These are phyloP conservation scores for Dendrobium catenatum DNA, from an alignment of 106 monocot genomes.

Conservation along the genomic window DNA sequence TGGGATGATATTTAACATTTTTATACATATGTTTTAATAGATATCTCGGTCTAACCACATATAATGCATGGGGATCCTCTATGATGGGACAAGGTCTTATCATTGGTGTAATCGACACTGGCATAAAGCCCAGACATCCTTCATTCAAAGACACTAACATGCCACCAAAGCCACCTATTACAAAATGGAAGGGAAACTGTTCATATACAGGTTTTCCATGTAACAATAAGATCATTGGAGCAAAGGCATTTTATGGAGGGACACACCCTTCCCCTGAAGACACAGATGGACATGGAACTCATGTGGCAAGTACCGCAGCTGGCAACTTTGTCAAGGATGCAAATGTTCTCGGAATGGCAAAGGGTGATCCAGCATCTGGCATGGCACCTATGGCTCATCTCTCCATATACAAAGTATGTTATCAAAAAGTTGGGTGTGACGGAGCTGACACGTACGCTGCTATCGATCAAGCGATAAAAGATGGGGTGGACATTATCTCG, in stretches of 20 bases:
- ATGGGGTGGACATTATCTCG: slow-evolving; percentile 27
- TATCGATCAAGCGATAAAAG: slow-evolving; percentile 17
- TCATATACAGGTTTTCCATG: neutral
- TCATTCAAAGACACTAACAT: slow-evolving; percentile 20
- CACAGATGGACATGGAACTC: slow-evolving; percentile 12
- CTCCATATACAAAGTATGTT: slow-evolving; percentile 19
- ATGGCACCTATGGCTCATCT: slow-evolving; percentile 15
- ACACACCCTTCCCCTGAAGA: neutral
- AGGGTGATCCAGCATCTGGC: slow-evolving; percentile 5
- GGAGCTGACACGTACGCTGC: neutral
- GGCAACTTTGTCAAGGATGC: slow-evolving; percentile 10
- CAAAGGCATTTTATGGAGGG: neutral
- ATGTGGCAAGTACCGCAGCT: slow-evolving; percentile 16
- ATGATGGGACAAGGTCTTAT: neutral
- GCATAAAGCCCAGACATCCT: neutral
- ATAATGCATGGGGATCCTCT: neutral
- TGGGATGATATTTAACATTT: neutral
- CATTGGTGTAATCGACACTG: neutral
- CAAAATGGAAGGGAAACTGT: slow-evolving; percentile 17
- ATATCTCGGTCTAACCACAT: neutral
- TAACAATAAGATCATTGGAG: slow-evolving; percentile 21
- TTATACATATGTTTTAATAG: neutral
- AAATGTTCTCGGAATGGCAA: slow-evolving; percentile 8
- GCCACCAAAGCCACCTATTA: neutral
- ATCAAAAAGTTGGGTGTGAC: neutral